phyloP scores from a whole-genome alignment of 768 basidiomycete genomes.

The Boletus rubescentipes region DNA sequence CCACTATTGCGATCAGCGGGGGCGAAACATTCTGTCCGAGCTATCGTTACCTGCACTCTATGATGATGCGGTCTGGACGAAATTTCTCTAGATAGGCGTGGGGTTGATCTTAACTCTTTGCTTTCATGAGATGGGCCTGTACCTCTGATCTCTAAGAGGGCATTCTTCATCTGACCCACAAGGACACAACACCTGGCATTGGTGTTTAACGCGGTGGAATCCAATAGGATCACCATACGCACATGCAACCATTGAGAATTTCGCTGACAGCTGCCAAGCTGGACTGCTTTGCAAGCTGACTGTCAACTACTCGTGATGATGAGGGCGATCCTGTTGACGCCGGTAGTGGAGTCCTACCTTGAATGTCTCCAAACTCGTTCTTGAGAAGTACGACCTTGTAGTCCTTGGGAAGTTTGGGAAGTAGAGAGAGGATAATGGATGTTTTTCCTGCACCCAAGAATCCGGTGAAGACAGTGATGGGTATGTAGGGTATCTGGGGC shows the following conservation, averaged over 20 bases:
- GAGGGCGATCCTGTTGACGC: background rate
- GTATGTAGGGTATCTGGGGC: conserved; percentile 44
- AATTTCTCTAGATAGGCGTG: conserved; percentile 62
- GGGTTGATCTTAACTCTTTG: background rate
- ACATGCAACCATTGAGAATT: conserved; percentile 97
- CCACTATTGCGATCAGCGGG: conserved; percentile 49
- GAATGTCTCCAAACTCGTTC: conserved; percentile 95
- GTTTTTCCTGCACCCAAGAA: conserved; percentile 86
- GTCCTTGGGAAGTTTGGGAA: conserved; percentile 78
- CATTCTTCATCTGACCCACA: conserved; percentile 92
- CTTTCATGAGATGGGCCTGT: conserved; percentile 10
- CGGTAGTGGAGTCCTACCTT: conserved; percentile 49
- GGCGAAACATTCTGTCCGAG: background rate
- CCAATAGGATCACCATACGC: conserved; percentile 14
- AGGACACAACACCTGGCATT: conserved; percentile 81
- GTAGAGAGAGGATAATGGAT: conserved; percentile 76
- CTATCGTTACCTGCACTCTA: conserved; percentile 81
- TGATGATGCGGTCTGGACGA: conserved; percentile 86
- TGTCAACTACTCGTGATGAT: conserved; percentile 64
- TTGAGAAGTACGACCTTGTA: conserved; percentile 91
- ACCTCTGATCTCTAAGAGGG: conserved; percentile 86
- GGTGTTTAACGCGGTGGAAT: background rate
- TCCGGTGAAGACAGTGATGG: conserved; percentile 95
- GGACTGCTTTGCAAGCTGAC: conserved; percentile 83
- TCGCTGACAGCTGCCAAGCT: conserved; percentile 86